Evolutionary conservation across 139 green algal species (phyloP), one percentile per base, ranked within the genome.

Genomic region (Chlamydomonas asymmetrica): DNA sequence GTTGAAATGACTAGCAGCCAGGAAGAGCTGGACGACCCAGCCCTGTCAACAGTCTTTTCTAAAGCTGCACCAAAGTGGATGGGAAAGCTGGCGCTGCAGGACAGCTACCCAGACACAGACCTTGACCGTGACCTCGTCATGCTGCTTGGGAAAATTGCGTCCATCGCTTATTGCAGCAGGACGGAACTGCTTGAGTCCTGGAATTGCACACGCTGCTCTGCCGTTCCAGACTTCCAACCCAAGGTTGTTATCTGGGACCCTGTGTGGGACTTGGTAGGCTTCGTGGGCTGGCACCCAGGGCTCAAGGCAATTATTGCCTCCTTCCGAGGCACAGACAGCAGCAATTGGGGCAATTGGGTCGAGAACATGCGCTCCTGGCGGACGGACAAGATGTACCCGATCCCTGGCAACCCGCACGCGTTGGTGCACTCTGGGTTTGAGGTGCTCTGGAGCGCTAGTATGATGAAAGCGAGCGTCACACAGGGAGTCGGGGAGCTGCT

Each of bases 281-380:
- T 87, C 63, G 69, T 87, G 2, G 93, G 92, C 4, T 97, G 88
- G 66, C 74, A 72, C 41, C 71, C 83, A 4, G 43, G 67, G 4
- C 63, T 87, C 66, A 66, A 88, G 22, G 88, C 86, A 20, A 87
- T 92, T 4, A 78, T 96, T 2, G 62, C 96, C 31, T 73, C 78
- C 0, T 94, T 95, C 66, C 71, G 92, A 0, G 92, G 92, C 20
- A 96, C 92, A 5, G 90, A 97, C 78, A 85, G 71, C 50, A 80
- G 85, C 74, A 86, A 66, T 79, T 91, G 85, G 87, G 82, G 79
- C 39, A 91, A 93, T 65, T 93, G 90, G 92, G 85, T 87, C 2
- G 82, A 96, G 37, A 93, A 96, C 82, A 92, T 97, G 85, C 84
- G 85, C n/a, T 83, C 85, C 6, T 93, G 90, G 91, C 83, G 87